These are phyloP conservation scores for Silene noctiflora DNA, from an alignment of 179 eudicot species.

Conservation along the genomic window DNA sequence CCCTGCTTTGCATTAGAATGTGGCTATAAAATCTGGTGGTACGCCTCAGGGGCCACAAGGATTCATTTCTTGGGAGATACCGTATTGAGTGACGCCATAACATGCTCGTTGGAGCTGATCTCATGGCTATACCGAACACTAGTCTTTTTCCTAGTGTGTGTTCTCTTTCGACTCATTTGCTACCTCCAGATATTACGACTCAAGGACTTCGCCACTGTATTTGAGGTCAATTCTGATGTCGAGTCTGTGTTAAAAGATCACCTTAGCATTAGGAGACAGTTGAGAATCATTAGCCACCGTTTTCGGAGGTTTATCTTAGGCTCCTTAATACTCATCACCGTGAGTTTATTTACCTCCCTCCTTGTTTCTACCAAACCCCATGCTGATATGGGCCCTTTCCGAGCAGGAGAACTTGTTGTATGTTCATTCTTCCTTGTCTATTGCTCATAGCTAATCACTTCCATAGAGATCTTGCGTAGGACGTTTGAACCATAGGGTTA, in stretches of 20 bases:
- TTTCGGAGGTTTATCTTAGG: constrained; percentile 63
- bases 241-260: constrained; percentile 67
- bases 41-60: constrained; percentile 60
- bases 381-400: constrained; percentile 51
- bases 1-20: constrained; percentile 78
- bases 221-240: constrained; percentile 73
- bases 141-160: constrained; percentile 83
- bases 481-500: background rate
- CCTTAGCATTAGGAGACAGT: constrained; percentile 79
- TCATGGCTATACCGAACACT: constrained; percentile 91
- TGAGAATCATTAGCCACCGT: constrained; percentile 81
- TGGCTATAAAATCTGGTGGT: constrained; percentile 97
- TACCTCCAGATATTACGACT: constrained; percentile 88
- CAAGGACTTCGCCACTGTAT: constrained; percentile 77
- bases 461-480: too few species aligned
- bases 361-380: constrained; percentile 57
- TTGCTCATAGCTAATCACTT: too few species aligned
- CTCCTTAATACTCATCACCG: constrained; percentile 61
- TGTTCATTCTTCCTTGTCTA: constrained; percentile 18
- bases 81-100: constrained; percentile 53
- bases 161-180: constrained; percentile 90
- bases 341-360: constrained; percentile 62
- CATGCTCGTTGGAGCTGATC: constrained; percentile 69
- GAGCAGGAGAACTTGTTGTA: constrained; percentile 89
- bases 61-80: constrained; percentile 76